These are phyloP conservation scores for Takashimella tepidaria DNA, from an alignment of 1,284 basidiomycete species.

Conservation along the genomic window DNA sequence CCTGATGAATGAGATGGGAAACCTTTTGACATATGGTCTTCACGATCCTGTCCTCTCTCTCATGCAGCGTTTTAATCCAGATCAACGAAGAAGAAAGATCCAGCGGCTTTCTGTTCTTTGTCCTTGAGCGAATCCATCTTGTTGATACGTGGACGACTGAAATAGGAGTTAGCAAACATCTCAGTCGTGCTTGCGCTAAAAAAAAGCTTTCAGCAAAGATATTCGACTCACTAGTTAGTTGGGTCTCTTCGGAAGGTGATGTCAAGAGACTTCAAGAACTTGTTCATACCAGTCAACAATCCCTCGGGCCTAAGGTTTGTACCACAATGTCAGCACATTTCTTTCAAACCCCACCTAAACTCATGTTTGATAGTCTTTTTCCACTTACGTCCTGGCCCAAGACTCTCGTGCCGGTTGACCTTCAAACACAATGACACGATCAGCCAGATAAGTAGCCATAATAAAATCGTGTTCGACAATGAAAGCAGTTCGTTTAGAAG, in stretches of 20 bases:
- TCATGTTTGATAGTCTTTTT: not conserved
- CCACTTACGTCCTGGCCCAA: slow-evolving; percentile 72
- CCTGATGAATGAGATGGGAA: too few species aligned
- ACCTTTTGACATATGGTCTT: too few species aligned
- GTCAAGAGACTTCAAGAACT: slow-evolving; percentile 84
- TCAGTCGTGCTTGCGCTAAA: not conserved
- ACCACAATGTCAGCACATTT: not conserved
- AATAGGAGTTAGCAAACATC: slow-evolving; percentile 1
- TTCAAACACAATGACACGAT: slow-evolving; percentile 93
- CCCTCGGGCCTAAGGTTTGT: slow-evolving; percentile 39
- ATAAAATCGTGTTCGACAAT: slow-evolving; percentile 53
- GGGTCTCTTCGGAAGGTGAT: slow-evolving; percentile 96
- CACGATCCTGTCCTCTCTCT: slow-evolving; percentile 1
- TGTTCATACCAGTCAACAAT: slow-evolving; percentile 45
- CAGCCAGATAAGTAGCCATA: slow-evolving; percentile 86
- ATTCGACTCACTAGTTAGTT: slow-evolving; percentile 69
- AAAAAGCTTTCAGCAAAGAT: slow-evolving; percentile 4
- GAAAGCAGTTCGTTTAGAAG: slow-evolving; percentile 93
- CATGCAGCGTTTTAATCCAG: too few species aligned
- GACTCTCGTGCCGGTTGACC: slow-evolving; percentile 75
- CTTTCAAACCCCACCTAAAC: not conserved
- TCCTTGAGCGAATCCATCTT: slow-evolving; percentile 90
- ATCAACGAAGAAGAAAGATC: slow-evolving; percentile 44
- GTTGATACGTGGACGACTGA: slow-evolving; percentile 72
- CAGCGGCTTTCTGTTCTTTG: slow-evolving; percentile 71